Evolutionary conservation across 139 green algal genomes (phyloP), one percentile per base, ranked within the genome.

Genomic region (Coelastrella sp.): DNA sequence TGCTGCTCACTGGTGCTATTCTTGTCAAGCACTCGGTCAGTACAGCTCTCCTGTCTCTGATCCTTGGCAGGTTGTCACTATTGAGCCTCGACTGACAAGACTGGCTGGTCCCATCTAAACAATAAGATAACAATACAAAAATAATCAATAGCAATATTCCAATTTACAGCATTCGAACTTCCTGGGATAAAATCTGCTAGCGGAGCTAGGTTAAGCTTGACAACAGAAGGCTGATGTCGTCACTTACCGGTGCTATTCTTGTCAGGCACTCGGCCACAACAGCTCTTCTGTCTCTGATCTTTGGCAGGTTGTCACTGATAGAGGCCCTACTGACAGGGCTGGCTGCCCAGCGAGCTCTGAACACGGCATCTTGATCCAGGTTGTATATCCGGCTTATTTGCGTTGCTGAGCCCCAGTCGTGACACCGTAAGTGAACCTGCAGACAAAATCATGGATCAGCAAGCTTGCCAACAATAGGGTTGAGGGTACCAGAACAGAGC

Each of bases 351-450:
- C 91, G 79, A 17, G 91, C 91, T 3, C 47, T 14, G 84, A 91
- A 89, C 19, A 93, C 91, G 23, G 54, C 20, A 60, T 93, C 91
- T 57, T 82, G 58, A 71, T 92, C 71, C 56, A 93, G 83, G 2
- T 83, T 73, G 7, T 80, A 74, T 7, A 74, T n/a, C 60, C 68
- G 65, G 56, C 73, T 80, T 14, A 93, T 78, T 68, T 82, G 23
- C 23, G 91, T 83, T 7, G 91, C 91, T 13, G 65, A 74, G 64
- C 84, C 84, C 91, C 91, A 93, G 73, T 86, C 87, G 47, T 83
- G 85, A 73, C 58, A 76, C 10, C 73, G 87, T 19, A 88, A 58
- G 68, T 88, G 83, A 2, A 59, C 83, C 83, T 88, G 73, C 32
- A 65, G 6, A 19, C 32, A 47, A 47, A 47, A 47, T 47, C 32